These are phyloP conservation scores for Ilyonectria mors-panacis DNA, from an alignment of 2,329 filamentous ascomycete species.

Conservation along the genomic window DNA sequence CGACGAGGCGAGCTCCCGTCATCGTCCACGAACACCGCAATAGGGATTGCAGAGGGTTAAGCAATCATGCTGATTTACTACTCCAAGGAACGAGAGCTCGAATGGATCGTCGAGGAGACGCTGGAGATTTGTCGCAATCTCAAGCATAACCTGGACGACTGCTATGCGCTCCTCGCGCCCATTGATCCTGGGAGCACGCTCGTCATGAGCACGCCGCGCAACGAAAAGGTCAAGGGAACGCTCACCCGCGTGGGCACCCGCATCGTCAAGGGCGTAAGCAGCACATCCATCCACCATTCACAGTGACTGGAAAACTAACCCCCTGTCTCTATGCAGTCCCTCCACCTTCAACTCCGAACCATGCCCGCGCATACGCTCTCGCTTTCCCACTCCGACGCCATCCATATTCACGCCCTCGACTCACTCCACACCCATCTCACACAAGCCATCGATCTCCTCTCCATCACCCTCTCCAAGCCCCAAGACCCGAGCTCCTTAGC, in stretches of 20 bases:
- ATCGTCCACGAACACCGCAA: neutral
- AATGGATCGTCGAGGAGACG: conserved; percentile 69
- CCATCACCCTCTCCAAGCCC: conserved; percentile 78
- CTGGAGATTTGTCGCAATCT: conserved; percentile 64
- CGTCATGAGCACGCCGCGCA: conserved; percentile 87
- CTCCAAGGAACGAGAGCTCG: conserved; percentile 65
- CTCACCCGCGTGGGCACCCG: conserved; percentile 92
- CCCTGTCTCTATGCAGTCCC: conserved; percentile 65
- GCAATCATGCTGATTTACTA: conserved; percentile 48
- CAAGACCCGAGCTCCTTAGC: conserved; percentile 70
- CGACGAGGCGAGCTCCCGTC: conserved; percentile 37
- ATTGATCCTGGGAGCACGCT: conserved; percentile 89
- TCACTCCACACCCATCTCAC: conserved; percentile 84
- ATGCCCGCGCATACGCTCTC: conserved; percentile 67
- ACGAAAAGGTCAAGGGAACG: conserved; percentile 92
- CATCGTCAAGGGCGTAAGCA: conserved; percentile 87
- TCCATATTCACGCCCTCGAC: conserved; percentile 79
- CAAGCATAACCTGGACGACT: conserved; percentile 84
- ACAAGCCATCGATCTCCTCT: conserved; percentile 85
- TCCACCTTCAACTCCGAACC: conserved; percentile 83
- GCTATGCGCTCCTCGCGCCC: conserved; percentile 87
- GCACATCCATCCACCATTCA: conserved; percentile 38
- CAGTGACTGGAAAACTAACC: neutral
- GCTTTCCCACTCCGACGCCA: conserved; percentile 63
- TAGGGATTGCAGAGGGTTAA: neutral